Conservation (phyloP, 345 rosid species). For the Populus simonii region DNA sequence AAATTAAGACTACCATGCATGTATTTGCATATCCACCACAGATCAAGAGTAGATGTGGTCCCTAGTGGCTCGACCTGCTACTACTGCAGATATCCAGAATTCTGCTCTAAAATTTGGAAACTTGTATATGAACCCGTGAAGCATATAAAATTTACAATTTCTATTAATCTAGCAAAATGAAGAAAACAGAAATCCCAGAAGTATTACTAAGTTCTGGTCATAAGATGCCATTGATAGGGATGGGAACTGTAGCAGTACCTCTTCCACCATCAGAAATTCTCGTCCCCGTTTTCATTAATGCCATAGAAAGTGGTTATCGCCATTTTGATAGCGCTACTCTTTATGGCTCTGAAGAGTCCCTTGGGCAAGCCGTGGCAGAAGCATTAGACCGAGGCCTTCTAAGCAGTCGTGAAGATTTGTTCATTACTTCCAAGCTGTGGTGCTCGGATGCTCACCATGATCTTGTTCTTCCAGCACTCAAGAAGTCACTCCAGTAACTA, state of each 20-base stretch:
- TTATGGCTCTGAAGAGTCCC: conserved; percentile 48
- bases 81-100: no score
- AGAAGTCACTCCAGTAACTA: conserved; percentile 28
- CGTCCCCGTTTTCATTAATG: conserved; percentile 29
- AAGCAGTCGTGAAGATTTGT: conserved; percentile 43
- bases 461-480: conserved; percentile 49
- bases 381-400: conserved; percentile 43
- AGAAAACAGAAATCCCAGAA: background rate
- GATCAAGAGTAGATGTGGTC: no score
- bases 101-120: background rate
- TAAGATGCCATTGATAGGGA: conserved; percentile 40
- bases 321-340: conserved; percentile 67
- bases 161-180: background rate
- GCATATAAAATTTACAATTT: background rate
- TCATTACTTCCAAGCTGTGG: conserved; percentile 67
- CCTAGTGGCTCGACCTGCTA: no score
- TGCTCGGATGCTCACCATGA: conserved; percentile 46
- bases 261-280: conserved; percentile 21
- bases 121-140: no score
- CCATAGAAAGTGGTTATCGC: conserved; percentile 53
- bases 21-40: no score
- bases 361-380: conserved; percentile 53
- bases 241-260: conserved; percentile 37
- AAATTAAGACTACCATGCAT: no score
- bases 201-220: conserved; percentile 29